Percentiles rank a stretch among this genome's conserved stretches.
Conservation (phyloP, 2,329 filamentous ascomycete genomes). For the Pseudocercospora musae region DNA sequence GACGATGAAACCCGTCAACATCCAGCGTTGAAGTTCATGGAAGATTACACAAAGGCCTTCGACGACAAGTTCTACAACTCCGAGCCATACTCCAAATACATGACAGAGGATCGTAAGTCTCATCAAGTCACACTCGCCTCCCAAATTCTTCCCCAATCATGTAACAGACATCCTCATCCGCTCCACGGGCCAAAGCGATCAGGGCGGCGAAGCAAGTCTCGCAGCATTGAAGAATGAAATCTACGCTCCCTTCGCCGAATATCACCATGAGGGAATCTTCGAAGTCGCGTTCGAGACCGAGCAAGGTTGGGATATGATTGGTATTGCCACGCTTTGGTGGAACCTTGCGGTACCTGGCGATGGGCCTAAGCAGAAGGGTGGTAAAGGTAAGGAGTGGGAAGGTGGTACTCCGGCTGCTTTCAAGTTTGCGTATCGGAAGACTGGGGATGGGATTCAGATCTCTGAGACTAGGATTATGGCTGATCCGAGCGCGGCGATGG, state of each 20-base stretch:
- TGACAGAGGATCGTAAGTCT: not conserved
- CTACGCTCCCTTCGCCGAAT: conserved; percentile 27
- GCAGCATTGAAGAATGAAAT: conserved; percentile 17
- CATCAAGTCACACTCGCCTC: no score
- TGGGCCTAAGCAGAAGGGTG: conserved; percentile 16
- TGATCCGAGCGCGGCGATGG: conserved; percentile 22
- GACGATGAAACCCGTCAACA: conserved; percentile 24
- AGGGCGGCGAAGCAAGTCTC: conserved; percentile 24
- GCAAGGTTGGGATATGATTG: conserved; percentile 28
- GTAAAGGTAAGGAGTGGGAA: conserved; percentile 29
- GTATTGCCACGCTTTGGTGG: conserved; percentile 24
- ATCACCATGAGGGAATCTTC: conserved; percentile 24
- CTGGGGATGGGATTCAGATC: conserved; percentile 17
- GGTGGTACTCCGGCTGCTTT: conserved; percentile 24
- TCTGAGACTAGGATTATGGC: conserved; percentile 19
- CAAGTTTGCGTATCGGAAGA: conserved; percentile 27
- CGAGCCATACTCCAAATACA: not conserved
- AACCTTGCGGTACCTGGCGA: conserved; percentile 22
- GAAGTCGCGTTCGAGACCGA: conserved; percentile 23
- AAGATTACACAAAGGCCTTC: conserved; percentile 19
- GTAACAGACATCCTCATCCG: conserved; percentile 3
- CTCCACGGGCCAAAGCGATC: conserved; percentile 22
- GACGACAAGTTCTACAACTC: conserved; percentile 18
- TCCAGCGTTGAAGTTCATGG: conserved; percentile 29
- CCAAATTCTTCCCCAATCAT: no score